Conservation (phyloP, 2,329 filamentous ascomycete genomes). For the Colletotrichum chrysophilum region DNA sequence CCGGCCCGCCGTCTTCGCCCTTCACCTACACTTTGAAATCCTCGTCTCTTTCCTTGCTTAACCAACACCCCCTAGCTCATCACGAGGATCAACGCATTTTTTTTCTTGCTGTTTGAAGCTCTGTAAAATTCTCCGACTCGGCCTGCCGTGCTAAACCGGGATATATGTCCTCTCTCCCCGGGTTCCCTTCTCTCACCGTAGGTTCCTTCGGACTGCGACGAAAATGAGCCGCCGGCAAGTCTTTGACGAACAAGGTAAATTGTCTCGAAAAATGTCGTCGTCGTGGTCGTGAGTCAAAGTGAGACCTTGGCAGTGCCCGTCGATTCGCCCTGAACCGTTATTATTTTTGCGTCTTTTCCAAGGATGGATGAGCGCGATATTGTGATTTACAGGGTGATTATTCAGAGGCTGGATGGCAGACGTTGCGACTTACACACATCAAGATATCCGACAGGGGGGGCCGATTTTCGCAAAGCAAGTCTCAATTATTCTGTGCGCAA, state of each 20-base stretch:
- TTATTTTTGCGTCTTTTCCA: background rate
- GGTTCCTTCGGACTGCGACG: background rate
- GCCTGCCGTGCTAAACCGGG: background rate
- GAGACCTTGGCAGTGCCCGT: background rate
- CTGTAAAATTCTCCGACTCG: background rate
- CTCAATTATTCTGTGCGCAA: background rate
- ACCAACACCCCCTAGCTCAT: background rate
- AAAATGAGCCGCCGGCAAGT: background rate
- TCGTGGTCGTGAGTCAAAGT: conserved; percentile 11
- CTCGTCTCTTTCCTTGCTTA: background rate
- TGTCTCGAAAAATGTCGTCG: background rate
- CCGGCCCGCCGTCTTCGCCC: background rate
- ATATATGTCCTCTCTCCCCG: background rate
- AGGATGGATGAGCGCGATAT: background rate
- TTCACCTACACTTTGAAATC: background rate
- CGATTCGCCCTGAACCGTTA: background rate
- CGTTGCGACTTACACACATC: background rate
- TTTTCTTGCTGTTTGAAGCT: background rate
- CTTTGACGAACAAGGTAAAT: background rate
- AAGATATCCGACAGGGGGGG: background rate
- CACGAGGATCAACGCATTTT: background rate
- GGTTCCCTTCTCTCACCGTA: background rate
- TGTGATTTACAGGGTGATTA: background rate
- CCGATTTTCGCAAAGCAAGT: background rate
- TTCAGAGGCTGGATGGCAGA: background rate